Evolutionary conservation across 192 early-diverging fungal genomes (phyloP).

Genomic region (Umbelopsis sp.): DNA sequence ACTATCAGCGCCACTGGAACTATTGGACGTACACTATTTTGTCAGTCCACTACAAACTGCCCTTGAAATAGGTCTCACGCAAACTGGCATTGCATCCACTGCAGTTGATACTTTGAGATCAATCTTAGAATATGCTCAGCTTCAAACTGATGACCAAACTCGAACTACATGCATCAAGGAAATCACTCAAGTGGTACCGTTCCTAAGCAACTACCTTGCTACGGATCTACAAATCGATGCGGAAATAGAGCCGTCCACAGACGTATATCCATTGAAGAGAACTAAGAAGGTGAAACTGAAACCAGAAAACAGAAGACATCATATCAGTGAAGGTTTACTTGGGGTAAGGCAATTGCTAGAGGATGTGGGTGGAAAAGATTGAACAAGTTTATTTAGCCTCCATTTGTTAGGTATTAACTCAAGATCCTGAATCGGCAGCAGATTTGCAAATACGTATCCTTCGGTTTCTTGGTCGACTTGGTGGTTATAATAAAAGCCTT

Average conservation of each 20-base stretch:
- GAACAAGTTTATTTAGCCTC: background rate
- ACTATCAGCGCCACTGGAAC: conserved; percentile 58
- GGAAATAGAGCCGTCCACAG: background rate
- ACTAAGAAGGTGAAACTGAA: background rate
- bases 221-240: conserved; percentile 38
- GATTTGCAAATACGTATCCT: conserved; percentile 64
- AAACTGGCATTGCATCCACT: conserved; percentile 59
- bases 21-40: conserved; percentile 51
- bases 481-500: conserved; percentile 55
- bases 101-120: conserved; percentile 61
- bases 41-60: conserved; percentile 64
- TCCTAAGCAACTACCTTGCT: conserved; percentile 67
- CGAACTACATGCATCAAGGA: background rate
- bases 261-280: too few relatives aligned
- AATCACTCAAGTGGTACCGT: conserved; percentile 53
- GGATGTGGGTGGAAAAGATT: background rate
- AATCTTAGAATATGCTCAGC: background rate
- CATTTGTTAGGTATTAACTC: background rate
- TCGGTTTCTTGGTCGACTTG: conserved; percentile 64
- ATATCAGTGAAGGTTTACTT: background rate
- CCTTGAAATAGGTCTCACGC: conserved; percentile 65
- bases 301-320: background rate
- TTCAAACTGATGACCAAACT: background rate
- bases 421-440: background rate
- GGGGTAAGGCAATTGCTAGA: background rate